A percentile compares a stretch with the other conserved stretches of the same genome.
Evolutionary conservation across 495 filamentous ascomycete species (phyloP).

Genomic region (Hypoxylon perforatum): DNA sequence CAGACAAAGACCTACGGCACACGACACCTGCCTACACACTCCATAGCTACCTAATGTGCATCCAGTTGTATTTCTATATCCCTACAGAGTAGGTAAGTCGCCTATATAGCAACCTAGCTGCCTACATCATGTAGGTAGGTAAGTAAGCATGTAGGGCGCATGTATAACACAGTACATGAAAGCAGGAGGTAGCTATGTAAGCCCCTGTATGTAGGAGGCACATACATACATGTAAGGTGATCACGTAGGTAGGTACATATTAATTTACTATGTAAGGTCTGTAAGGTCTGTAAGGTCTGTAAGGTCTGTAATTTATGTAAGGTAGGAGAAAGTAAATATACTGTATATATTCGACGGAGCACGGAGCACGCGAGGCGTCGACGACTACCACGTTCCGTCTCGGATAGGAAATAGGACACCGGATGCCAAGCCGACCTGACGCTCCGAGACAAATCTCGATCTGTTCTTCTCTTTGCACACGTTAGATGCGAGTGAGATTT

Average conservation of each 20-base stretch:
- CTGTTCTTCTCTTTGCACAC: conserved; percentile 24
- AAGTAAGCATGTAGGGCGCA: too few species aligned
- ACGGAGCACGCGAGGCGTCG: conserved; percentile 30
- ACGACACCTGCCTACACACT: conserved; percentile 13
- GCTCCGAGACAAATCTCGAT: conserved; percentile 42
- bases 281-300: too few species aligned
- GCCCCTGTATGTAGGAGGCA: conserved; percentile 15
- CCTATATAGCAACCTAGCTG: too few species aligned
- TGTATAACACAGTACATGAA: not conserved
- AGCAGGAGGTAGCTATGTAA: not conserved
- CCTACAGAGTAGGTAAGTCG: too few species aligned
- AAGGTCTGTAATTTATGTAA: too few species aligned
- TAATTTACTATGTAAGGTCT: not conserved
- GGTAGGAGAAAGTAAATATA: too few species aligned
- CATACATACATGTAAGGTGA: conserved; percentile 20
- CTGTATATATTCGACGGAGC: conserved; percentile 20
- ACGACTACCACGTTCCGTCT: conserved; percentile 41
- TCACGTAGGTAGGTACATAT: not conserved
- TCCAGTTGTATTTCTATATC: conserved; percentile 2
- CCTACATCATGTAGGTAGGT: too few species aligned
- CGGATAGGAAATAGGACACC: conserved; percentile 31
- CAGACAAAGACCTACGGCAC: conserved; percentile 6
- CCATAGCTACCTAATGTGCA: conserved; percentile 7
- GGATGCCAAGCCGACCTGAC: conserved; percentile 28
- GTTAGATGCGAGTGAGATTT: conserved; percentile 38